Conservation (phyloP, 495 filamentous ascomycete genomes). For the Xanthoparmelia taractica region DNA sequence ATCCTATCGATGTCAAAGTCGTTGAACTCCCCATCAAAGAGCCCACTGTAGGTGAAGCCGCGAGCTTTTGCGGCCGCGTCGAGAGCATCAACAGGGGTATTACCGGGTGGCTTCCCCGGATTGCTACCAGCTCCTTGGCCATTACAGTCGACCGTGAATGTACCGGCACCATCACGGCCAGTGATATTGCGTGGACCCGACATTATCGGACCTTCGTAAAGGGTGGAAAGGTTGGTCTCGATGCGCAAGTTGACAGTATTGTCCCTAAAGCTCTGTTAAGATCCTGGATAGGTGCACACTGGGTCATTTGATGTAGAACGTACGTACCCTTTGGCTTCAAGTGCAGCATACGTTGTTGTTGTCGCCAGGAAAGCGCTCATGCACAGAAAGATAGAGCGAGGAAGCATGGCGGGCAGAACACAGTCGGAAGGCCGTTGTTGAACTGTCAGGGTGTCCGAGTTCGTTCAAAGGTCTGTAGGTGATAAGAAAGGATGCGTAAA, state of each 20-base stretch:
- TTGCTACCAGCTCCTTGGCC: constrained; percentile 5
- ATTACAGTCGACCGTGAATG: constrained; percentile 7
- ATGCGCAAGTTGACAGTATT: constrained; percentile 15
- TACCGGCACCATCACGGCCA: background rate
- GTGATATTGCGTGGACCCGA: constrained; percentile 20
- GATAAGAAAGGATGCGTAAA: no score
- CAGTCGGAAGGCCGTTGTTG: no score
- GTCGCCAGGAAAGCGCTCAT: no score
- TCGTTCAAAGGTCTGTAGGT: no score
- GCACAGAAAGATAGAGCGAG: no score
- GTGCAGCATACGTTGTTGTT: no score
- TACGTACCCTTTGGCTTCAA: no score
- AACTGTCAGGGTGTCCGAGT: no score
- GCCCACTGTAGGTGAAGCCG: constrained; percentile 14
- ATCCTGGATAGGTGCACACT: no score
- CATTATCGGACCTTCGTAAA: constrained; percentile 20
- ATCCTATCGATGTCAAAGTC: constrained; percentile 16
- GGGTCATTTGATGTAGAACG: no score
- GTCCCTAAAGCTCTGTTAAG: background rate
- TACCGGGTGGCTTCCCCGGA: constrained; percentile 4
- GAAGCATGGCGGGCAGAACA: no score
- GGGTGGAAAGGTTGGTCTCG: constrained; percentile 11
- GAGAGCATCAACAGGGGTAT: constrained; percentile 18
- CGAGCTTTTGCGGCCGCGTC: constrained; percentile 11
- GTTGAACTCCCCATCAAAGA: constrained; percentile 6